A percentile compares a stretch with the other conserved stretches of the same genome.
Conservation (phyloP, 2,329 filamentous ascomycete species). For the Fusarium sp. region DNA sequence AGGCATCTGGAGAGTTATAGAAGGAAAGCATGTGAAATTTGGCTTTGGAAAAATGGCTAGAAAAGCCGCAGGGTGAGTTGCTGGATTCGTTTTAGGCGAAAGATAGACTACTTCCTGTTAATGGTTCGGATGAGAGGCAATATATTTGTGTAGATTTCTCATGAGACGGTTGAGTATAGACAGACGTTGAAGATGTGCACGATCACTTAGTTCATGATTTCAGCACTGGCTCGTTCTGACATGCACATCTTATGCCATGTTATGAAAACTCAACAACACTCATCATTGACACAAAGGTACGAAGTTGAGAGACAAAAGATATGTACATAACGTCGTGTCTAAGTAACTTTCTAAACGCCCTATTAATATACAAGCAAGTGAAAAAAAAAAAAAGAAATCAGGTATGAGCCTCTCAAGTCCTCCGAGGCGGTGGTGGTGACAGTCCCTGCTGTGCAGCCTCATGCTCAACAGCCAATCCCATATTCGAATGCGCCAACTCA, state of each 20-base stretch:
- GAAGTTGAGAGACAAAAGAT: background rate
- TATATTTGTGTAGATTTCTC: background rate
- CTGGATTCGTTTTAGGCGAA: background rate
- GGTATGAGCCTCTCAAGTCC: slow-evolving; percentile 13
- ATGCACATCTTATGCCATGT: background rate
- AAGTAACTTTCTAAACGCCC: slow-evolving; percentile 1
- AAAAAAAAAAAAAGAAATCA: too few species aligned
- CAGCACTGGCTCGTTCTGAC: background rate
- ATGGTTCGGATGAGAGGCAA: background rate
- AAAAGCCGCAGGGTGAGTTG: background rate
- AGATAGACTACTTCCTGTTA: background rate
- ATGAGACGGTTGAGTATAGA: background rate
- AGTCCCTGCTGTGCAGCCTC: slow-evolving; percentile 37
- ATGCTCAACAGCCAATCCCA: slow-evolving; percentile 38
- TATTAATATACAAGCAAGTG: slow-evolving; percentile 22
- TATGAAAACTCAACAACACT: background rate
- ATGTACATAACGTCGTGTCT: slow-evolving; percentile 32
- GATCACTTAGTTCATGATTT: background rate
- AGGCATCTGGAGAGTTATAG: background rate
- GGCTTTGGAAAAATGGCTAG: background rate
- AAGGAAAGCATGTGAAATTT: background rate
- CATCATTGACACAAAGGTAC: background rate
- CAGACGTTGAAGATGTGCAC: background rate
- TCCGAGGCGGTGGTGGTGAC: slow-evolving; percentile 39
- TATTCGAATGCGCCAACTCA: slow-evolving; percentile 33